phyloP scores from a whole-genome alignment of 169 alveolate genomes.

The Plasmodium yoelii region DNA sequence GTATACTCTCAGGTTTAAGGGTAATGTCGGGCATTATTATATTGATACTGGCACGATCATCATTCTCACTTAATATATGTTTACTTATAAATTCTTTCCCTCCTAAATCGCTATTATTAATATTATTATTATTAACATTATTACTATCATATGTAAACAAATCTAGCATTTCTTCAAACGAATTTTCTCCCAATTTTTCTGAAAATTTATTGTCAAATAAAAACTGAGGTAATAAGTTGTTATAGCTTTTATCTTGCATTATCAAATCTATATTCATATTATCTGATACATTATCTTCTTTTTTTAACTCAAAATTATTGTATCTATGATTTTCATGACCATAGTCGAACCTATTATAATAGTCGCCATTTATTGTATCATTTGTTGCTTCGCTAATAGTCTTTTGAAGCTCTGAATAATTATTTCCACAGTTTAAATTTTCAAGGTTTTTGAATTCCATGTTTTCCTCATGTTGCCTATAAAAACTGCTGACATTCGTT shows the following conservation, averaged over 20 bases:
- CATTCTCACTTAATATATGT: neutral
- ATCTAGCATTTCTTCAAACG: constrained; percentile 18
- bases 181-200: constrained; percentile 20
- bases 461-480: neutral
- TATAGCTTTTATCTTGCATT: constrained; percentile 11
- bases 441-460: neutral
- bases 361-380: constrained; percentile 40
- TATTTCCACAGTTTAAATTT: constrained; percentile 10
- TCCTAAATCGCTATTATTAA: neutral
- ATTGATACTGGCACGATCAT: neutral
- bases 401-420: constrained; percentile 38
- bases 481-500: neutral
- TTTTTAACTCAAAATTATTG: neutral
- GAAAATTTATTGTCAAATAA: constrained; percentile 28
- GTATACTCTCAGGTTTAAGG: neutral
- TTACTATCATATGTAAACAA: neutral
- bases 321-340: constrained; percentile 11
- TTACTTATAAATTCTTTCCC: neutral
- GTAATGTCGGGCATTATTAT: too few species aligned
- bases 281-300: constrained; percentile 25
- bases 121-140: neutral
- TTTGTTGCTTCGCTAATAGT: constrained; percentile 64
- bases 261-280: constrained; percentile 39
- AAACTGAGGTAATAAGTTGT: constrained; percentile 48
- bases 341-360: constrained; percentile 23